phyloP scores from a whole-genome alignment of 2,329 filamentous ascomycete genomes.

The Hymenoscyphus scutula region DNA sequence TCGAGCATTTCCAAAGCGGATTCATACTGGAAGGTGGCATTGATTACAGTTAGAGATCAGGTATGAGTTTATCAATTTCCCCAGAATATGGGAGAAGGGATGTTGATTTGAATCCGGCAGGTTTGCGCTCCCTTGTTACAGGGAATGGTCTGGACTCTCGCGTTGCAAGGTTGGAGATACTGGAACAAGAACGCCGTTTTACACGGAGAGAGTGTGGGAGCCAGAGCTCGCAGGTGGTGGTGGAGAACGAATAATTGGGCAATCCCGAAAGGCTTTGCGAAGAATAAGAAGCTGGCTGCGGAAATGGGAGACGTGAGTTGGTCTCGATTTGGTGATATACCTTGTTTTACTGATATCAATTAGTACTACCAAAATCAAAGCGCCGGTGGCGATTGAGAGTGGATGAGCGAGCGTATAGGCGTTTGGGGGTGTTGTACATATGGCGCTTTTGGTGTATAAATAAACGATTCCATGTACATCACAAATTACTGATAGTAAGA shows the following conservation, averaged over 20 bases:
- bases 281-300: conserved; percentile 36
- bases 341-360: conserved; percentile 31
- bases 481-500: background rate
- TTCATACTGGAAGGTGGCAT: conserved; percentile 73
- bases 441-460: background rate
- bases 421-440: background rate
- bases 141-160: conserved; percentile 83
- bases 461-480: background rate
- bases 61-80: conserved; percentile 46
- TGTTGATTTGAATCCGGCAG: background rate
- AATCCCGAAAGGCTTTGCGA: conserved; percentile 47
- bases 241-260: conserved; percentile 91
- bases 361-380: conserved; percentile 33
- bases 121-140: conserved; percentile 74
- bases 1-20: conserved; percentile 80
- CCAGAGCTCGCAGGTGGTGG: conserved; percentile 85
- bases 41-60: conserved; percentile 88
- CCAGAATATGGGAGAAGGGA: background rate
- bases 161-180: conserved; percentile 81
- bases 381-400: conserved; percentile 22
- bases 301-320: conserved; percentile 43
- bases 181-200: conserved; percentile 81
- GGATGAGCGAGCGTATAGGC: background rate
- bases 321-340: conserved; percentile 9
- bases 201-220: conserved; percentile 73